Base-by-base conservation (phyloP, 2,329 filamentous ascomycete species). In the Hypoxylon sp. region DNA sequence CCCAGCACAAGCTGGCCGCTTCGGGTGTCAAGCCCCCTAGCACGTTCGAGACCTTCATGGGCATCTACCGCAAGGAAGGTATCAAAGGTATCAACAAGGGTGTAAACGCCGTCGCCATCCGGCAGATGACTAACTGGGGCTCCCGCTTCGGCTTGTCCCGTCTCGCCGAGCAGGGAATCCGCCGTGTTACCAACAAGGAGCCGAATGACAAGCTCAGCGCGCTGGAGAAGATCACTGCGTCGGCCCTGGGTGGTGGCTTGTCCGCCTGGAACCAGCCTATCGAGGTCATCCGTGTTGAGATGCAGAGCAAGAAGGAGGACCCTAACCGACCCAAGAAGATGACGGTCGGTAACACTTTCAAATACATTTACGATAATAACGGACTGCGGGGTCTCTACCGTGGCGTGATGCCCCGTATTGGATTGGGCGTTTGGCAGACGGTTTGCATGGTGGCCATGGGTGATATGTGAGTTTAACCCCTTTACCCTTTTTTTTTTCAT, bases 111-210 rank as follows among this genome's bases (percentile, higher is more conserved):
- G 95, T 99, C 62, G 95, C 95, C 70, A 97, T 99, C 77, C 90
- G 95, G 74, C 95, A 99, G 84, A 97, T 97, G 85, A 98, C 95
- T 79, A 99, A 99, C 87, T 99, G 95, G 95, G 95, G 95, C 67
- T 94, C 91, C 47, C 90, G 95, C 68, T 99, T 99, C 80, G 95
- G 95, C 79, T 87, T 99, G 70, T 94, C 91, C 72, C 90, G 95
- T 78, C 87, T 97, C 71, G 93, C 93, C 56, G 95, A 99, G 85
- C 88, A 89, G 72, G 91, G 91, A 67, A 98, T 99, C 78, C 90
- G 94, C 74, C 87, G 81, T 64, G 75, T 85, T 62, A 94, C 91
- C 37, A 86, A 88, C 78, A 98, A 99, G 86, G 87, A 89, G 69
- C 83, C 94, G 11, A 84, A 84, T 70, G 88, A 94, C 77, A 93